phyloP scores from a whole-genome alignment of 1,139 yeast species.

The Suhomyces bribrorum region DNA sequence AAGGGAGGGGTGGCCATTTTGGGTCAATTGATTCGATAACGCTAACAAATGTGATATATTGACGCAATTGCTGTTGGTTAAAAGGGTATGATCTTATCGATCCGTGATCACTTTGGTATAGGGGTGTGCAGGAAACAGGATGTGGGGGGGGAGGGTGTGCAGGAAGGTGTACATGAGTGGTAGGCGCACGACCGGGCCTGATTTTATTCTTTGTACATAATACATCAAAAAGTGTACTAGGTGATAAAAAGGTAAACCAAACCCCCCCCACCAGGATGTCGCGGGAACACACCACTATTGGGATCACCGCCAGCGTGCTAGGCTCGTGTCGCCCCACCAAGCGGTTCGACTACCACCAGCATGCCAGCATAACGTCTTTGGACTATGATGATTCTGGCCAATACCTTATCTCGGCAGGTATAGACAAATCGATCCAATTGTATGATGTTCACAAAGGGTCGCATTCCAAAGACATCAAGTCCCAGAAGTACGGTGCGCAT shows the following conservation, averaged over 20 bases:
- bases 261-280: too few relatives aligned
- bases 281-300: constrained; percentile 12
- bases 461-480: constrained; percentile 64
- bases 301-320: constrained; percentile 46
- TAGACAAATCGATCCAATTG: constrained; percentile 80
- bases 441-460: constrained; percentile 77
- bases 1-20: constrained; percentile 48
- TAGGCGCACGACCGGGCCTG: constrained; percentile 10
- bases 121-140: constrained; percentile 7
- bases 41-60: neutral
- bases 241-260: too few relatives aligned
- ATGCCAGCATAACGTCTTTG: constrained; percentile 69
- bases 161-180: too few relatives aligned
- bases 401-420: constrained; percentile 72
- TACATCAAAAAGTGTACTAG: too few relatives aligned
- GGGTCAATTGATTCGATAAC: neutral
- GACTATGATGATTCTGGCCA: constrained; percentile 88
- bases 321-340: constrained; percentile 57
- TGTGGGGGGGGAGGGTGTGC: neutral
- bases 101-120: constrained; percentile 4
- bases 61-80: neutral
- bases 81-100: neutral
- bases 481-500: constrained; percentile 92
- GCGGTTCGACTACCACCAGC: constrained; percentile 57
- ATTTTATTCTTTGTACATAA: constrained; percentile 2